Base-by-base conservation (phyloP, 2,329 filamentous ascomycete genomes). In the Podosphaera xanthii region DNA sequence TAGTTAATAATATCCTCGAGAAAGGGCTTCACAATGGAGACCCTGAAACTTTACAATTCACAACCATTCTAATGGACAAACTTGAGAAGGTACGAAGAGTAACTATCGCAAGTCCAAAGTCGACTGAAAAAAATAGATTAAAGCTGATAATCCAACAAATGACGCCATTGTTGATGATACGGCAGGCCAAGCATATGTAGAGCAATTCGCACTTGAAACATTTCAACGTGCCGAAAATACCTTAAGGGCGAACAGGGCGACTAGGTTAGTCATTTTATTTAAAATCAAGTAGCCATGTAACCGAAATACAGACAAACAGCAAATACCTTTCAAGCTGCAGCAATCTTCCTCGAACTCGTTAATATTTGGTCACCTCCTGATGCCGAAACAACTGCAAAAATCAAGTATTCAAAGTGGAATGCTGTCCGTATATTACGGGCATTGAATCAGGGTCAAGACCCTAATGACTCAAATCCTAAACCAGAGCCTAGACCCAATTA, bases 361-460 rank as follows among this genome's bases (percentile, higher is more conserved):
- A 83, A 83, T 63, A 85, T 95, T 66, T 98, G 91, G 89, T 84
- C 82, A 4, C 72, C 79, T 0, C 73, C 83, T 9, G 87, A 94
- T 40, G 72, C 79, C 0, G 89, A 97, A 67, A 81, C 83, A 30
- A 76, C 82, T 46, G 80, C 88, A 59, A 97, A 95, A 75, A 88
- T 91, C 72, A 96, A 94, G 70, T 98, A 87, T 69, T 89, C 91
- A 49, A 98, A 97, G 71, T 98, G 87, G 78, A 94, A 97, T 70
- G 90, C 91, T 1, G 75, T 91, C 42, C 81, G 92, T 60, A 98
- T 98, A 67, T 77, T 86, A 14, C 95, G 87, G 71, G 92, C 92
- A 9, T 79, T 96, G 67, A 92, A 90, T 67, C 86, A 90, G 48
- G 89, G 89, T 59, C 84, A 87, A 64, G 90, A 98, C 68, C 92